Evolutionary conservation across 2,329 filamentous ascomycete genomes (phyloP).

Genomic region (Alternaria sp.): DNA sequence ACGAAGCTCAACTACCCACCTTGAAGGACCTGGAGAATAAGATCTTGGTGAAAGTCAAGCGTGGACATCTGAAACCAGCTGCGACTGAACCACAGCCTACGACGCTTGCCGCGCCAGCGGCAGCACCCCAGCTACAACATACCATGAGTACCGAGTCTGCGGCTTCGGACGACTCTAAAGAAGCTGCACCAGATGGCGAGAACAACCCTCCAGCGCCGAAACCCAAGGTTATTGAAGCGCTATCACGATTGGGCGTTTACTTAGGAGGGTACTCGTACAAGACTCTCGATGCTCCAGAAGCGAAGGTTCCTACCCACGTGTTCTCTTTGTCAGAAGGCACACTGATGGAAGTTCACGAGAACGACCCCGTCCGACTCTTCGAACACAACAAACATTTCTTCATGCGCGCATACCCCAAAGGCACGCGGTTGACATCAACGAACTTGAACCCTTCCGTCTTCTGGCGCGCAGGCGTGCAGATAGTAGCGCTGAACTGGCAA

Average conservation of each 20-base stretch:
- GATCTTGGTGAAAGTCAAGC: slow-evolving; percentile 67
- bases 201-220: slow-evolving; percentile 59
- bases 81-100: slow-evolving; percentile 35
- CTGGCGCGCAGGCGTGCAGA: slow-evolving; percentile 88
- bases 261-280: slow-evolving; percentile 85
- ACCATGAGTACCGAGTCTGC: slow-evolving; percentile 29
- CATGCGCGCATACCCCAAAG: slow-evolving; percentile 88
- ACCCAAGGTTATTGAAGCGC: slow-evolving; percentile 69
- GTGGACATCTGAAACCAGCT: slow-evolving; percentile 45
- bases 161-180: slow-evolving; percentile 28
- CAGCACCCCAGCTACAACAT: slow-evolving; percentile 30
- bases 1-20: slow-evolving; percentile 67
- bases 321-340: slow-evolving; percentile 69
- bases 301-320: slow-evolving; percentile 64
- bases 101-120: slow-evolving; percentile 36
- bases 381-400: slow-evolving; percentile 81
- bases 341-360: slow-evolving; percentile 70
- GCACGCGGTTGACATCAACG: slow-evolving; percentile 79
- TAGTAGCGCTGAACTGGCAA: slow-evolving; percentile 95
- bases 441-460: slow-evolving; percentile 85
- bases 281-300: slow-evolving; percentile 67
- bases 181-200: slow-evolving; percentile 49
- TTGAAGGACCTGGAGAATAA: slow-evolving; percentile 74
- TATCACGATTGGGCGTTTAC: slow-evolving; percentile 81
- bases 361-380: slow-evolving; percentile 67